These are phyloP conservation scores for Aulographum hederae DNA, from an alignment of 2,329 filamentous ascomycete species.

Conservation along the genomic window DNA sequence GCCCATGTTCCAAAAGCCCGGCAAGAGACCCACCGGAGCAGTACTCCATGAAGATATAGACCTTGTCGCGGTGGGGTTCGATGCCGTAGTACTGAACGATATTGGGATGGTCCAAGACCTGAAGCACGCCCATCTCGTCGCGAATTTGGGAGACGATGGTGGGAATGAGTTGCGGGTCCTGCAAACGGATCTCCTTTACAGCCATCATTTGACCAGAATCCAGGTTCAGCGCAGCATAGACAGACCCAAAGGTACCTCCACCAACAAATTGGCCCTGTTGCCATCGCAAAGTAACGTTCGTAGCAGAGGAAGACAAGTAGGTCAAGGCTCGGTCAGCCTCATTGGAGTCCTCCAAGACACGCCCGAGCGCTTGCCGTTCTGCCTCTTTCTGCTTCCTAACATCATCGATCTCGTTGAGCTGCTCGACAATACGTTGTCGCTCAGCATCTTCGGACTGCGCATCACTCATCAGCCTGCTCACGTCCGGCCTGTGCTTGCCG, in stretches of 20 bases:
- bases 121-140: conserved; percentile 92
- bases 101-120: conserved; percentile 91
- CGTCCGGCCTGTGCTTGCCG: conserved; percentile 60
- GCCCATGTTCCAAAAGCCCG: conserved; percentile 76
- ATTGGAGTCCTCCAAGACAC: conserved; percentile 84
- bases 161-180: conserved; percentile 90
- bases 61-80: conserved; percentile 92
- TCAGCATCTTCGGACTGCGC: conserved; percentile 67
- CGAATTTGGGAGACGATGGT: conserved; percentile 85
- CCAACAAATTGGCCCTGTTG: conserved; percentile 98
- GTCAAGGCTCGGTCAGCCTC: conserved; percentile 91
- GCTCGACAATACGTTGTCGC: conserved; percentile 54
- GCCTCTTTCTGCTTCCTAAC: conserved; percentile 60
- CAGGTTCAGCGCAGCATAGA: conserved; percentile 93
- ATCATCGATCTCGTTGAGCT: conserved; percentile 61
- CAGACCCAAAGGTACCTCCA: conserved; percentile 90
- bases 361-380: conserved; percentile 72
- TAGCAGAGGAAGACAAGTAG: conserved; percentile 81
- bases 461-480: conserved; percentile 57
- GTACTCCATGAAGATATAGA: conserved; percentile 99
- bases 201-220: conserved; percentile 95
- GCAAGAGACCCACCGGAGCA: conserved; percentile 90
- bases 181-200: conserved; percentile 92
- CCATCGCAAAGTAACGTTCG: conserved; percentile 91
- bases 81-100: conserved; percentile 97